Evolutionary conservation across 208 protist species (phyloP).

Genomic region (Entamoeba moshkovskii): DNA sequence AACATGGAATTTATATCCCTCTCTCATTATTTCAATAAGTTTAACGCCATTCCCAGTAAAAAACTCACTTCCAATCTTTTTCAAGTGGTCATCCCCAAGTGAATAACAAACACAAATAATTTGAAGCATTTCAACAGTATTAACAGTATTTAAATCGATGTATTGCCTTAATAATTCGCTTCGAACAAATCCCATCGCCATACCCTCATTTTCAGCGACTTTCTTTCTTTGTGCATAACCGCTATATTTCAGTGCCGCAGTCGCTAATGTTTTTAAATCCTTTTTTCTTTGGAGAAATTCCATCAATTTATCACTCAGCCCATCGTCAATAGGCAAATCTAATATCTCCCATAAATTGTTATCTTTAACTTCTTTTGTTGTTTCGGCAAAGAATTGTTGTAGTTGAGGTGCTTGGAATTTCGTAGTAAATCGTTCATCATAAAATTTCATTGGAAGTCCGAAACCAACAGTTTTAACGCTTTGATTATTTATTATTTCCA

Average conservation of each 20-base stretch:
- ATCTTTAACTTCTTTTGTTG: not conserved
- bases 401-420: not conserved
- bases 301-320: not conserved
- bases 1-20: not conserved
- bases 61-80: not conserved
- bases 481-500: not conserved
- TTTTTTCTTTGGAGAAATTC: not conserved
- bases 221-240: not conserved
- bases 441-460: not conserved
- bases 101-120: not conserved
- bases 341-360: not conserved
- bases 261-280: not conserved
- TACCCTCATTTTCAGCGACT: not conserved
- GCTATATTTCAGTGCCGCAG: not conserved
- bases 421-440: not conserved
- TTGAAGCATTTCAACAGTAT: not conserved
- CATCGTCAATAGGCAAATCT: not conserved
- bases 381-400: not conserved
- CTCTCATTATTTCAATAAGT: not conserved
- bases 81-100: not conserved
- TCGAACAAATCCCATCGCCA: not conserved
- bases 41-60: not conserved
- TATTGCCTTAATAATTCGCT: not conserved
- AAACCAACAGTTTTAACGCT: not conserved
- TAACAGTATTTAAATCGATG: not conserved